Evolutionary conservation across 345 rosid species (phyloP), one percentile per base, ranked within the genome.

Genomic region (Ricinus communis): DNA sequence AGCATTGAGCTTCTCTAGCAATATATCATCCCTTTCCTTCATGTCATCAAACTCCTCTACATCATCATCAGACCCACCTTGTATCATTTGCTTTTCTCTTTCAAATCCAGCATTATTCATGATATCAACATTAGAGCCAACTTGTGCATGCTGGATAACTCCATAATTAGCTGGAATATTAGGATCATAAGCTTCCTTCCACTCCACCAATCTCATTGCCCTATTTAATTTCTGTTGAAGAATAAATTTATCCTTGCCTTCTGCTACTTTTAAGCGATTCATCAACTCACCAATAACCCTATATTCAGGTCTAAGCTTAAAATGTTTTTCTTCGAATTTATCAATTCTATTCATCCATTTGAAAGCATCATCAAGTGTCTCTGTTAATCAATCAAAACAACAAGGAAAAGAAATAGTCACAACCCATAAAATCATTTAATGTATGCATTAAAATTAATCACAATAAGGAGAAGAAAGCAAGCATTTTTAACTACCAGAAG

Each of bases 141-240:
- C 86, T 65, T 79, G 80, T 57, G 83, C 83, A 36, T 74, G 84
- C 62, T 86, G 78, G 47, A 91, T 81, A 73, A 82, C 79, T 66
- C 97, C 97, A 71, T 77, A 94, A 78, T 92, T 94, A 1, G 81
- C 82, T 5, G 97, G 97, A 69, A 87, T 86, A 43, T 89, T 89
- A 5, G 97, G 98, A 81, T 94, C 97, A 82, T 84, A 88, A 71
- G 88, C 84, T 81, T 94, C 99, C 77, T 87, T 91, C 96, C 93
- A 90, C 59, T 87, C 84, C 63, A 90, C 87, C 76, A 92, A 74
- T 74, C 92, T 87, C 90, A 94, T 82, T 12, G 97, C 99, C 71
- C 97, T 84, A 71, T 92, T 91, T 4, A 94, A 72, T 56, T 91
- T 94, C 8, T 90, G 97, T 66, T 91, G 97, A 45, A 94, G 96